Evolutionary conservation across 208 protist species (phyloP).

Genomic region (Trypanosomatidae sp.): DNA sequence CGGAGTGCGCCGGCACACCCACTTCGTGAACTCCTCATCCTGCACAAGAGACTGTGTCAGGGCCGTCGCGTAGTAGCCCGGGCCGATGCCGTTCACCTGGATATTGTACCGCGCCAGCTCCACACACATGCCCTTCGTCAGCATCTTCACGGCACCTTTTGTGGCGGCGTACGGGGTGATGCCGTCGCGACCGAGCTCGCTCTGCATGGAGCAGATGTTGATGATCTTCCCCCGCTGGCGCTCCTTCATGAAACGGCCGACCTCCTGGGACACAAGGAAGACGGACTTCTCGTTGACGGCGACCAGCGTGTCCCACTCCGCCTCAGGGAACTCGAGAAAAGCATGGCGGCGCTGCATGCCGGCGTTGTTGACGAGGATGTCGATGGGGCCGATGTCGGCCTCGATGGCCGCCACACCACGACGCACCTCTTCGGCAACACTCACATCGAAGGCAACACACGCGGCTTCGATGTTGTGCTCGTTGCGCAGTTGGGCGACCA

Average conservation of each 20-base stretch:
- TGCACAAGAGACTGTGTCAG: conserved; percentile 4
- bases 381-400: conserved; percentile 31
- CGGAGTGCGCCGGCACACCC: no score
- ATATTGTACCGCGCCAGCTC: conserved; percentile 39
- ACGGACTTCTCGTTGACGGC: no score
- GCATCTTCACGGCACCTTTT: conserved; percentile 44
- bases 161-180: conserved; percentile 47
- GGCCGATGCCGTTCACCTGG: conserved; percentile 46
- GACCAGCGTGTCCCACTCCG: no score
- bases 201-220: conserved; percentile 45
- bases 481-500: neutral
- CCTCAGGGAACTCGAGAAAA: conserved; percentile 13
- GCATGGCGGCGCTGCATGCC: conserved; percentile 38
- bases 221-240: conserved; percentile 37
- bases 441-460: conserved; percentile 15
- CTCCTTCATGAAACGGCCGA: conserved; percentile 33
- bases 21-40: no score
- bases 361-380: conserved; percentile 63
- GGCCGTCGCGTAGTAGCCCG: conserved; percentile 31
- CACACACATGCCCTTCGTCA: conserved; percentile 48
- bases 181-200: conserved; percentile 25
- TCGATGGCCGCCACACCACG: conserved; percentile 29
- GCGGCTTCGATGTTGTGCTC: conserved; percentile 2
- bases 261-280: neutral
- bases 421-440: no score